Percentiles rank a stretch among this genome's conserved stretches.
These are phyloP conservation scores for Puccinellia tenuiflora DNA, from an alignment of 176 grass and related monocot genomes.

Conservation along the genomic window DNA sequence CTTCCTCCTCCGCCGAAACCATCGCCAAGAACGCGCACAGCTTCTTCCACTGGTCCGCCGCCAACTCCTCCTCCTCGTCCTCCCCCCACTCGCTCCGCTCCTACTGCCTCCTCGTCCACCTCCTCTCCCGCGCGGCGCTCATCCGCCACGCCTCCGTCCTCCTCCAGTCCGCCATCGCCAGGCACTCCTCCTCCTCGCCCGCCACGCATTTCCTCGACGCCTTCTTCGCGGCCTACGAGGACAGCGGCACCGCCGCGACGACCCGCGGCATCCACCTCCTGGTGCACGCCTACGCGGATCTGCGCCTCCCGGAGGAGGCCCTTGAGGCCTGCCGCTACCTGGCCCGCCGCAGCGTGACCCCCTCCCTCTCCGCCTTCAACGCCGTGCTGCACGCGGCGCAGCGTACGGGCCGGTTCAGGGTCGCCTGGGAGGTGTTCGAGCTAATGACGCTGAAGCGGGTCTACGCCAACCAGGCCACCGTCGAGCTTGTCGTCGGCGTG, in stretches of 20 bases:
- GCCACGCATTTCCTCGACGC: constrained; percentile 28
- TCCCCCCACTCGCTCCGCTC: constrained; percentile 5
- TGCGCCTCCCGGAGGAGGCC: constrained; percentile 47
- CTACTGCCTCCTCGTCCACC: constrained; percentile 15
- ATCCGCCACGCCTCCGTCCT: neutral
- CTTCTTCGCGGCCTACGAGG: constrained; percentile 58
- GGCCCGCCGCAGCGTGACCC: constrained; percentile 34
- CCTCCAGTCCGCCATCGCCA: neutral
- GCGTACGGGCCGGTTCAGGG: constrained; percentile 26
- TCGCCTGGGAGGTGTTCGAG: constrained; percentile 91
- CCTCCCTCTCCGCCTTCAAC: constrained; percentile 72
- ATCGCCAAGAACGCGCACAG: constrained; percentile 7
- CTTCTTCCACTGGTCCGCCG: constrained; percentile 20
- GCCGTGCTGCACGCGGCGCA: constrained; percentile 38
- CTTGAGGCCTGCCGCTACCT: constrained; percentile 63
- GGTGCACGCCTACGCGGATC: constrained; percentile 60
- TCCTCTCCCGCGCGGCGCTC: neutral
- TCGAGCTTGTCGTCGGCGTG: constrained; percentile 55
- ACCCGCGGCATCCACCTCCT: constrained; percentile 72
- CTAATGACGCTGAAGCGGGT: constrained; percentile 71
- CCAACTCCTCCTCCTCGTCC: neutral
- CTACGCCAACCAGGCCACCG: constrained; percentile 60
- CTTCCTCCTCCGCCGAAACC: neutral
- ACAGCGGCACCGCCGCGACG: constrained; percentile 36
- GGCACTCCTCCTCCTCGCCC: neutral